A percentile compares a stretch with the other conserved stretches of the same genome.
Conservation (phyloP, 2,329 filamentous ascomycete genomes). For the Sphaerulina vaccinii region DNA sequence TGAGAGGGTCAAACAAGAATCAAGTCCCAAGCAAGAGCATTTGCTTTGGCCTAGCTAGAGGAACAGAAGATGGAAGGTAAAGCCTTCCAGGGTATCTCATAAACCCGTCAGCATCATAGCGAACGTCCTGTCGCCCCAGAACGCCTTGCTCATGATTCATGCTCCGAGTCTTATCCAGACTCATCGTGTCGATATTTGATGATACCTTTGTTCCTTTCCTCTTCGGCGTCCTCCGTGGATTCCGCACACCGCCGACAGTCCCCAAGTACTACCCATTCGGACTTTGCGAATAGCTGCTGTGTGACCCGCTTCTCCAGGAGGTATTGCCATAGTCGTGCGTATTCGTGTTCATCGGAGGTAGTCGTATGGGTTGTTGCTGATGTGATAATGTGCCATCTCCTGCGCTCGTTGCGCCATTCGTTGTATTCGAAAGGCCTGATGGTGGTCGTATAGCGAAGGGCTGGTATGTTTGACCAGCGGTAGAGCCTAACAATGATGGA, state of each 20-base stretch:
- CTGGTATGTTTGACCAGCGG: constrained; percentile 2
- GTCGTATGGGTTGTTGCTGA: constrained; percentile 11
- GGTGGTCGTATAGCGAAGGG: constrained; percentile 18
- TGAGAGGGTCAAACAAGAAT: no score
- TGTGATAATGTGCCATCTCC: neutral
- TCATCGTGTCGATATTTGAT: no score
- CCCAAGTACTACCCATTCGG: constrained; percentile 11
- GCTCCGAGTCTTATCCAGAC: neutral
- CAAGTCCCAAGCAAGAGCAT: no score
- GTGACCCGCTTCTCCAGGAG: constrained; percentile 15
- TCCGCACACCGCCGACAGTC: neutral
- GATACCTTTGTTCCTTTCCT: neutral
- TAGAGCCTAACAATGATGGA: constrained; percentile 10
- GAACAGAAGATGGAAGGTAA: neutral
- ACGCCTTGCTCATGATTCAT: constrained; percentile 1
- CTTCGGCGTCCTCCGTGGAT: neutral
- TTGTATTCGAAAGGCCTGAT: neutral
- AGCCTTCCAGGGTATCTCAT: neutral
- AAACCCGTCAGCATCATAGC: constrained; percentile 5
- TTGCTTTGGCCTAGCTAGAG: neutral
- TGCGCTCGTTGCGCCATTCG: constrained; percentile 2
- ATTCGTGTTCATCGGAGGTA: constrained; percentile 17
- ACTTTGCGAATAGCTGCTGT: constrained; percentile 19
- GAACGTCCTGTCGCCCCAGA: constrained; percentile 7
- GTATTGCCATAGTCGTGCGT: constrained; percentile 10